Conservation (phyloP, 2,329 filamentous ascomycete species). For the Fusarium succisae region DNA sequence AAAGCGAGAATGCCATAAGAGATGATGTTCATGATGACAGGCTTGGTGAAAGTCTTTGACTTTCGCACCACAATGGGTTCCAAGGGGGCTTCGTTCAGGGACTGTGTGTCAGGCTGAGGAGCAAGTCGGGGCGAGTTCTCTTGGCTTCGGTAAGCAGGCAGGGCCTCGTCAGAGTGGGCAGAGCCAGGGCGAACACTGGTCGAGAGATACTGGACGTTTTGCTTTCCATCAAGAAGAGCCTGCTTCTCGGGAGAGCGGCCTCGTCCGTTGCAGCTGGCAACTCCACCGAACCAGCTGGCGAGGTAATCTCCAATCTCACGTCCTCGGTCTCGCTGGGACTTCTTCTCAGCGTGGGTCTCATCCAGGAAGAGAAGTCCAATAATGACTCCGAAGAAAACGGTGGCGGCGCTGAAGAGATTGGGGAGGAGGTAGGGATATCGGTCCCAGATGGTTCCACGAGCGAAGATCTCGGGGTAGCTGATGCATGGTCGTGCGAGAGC, state of each 20-base stretch:
- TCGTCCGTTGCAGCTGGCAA: slow-evolving; percentile 47
- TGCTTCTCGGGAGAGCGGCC: slow-evolving; percentile 63
- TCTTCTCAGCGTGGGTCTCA: slow-evolving; percentile 90
- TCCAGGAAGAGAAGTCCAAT: slow-evolving; percentile 89
- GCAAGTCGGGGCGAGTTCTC: slow-evolving; percentile 63
- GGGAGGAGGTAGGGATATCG: slow-evolving; percentile 89
- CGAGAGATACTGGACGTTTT: slow-evolving; percentile 68
- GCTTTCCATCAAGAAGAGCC: slow-evolving; percentile 70
- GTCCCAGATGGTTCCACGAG: slow-evolving; percentile 80
- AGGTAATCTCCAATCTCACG: slow-evolving; percentile 80
- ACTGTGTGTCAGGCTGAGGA: slow-evolving; percentile 42
- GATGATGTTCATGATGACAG: slow-evolving; percentile 86
- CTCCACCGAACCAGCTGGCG: slow-evolving; percentile 52
- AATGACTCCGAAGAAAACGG: slow-evolving; percentile 78
- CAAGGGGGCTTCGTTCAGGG: slow-evolving; percentile 18
- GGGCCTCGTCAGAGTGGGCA: slow-evolving; percentile 56
- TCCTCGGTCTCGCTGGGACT: slow-evolving; percentile 77
- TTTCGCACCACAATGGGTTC: slow-evolving; percentile 31
- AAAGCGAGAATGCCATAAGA: slow-evolving; percentile 94
- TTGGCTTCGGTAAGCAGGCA: slow-evolving; percentile 74
- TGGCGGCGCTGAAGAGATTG: slow-evolving; percentile 87
- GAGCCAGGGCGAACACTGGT: slow-evolving; percentile 11
- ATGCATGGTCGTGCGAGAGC: slow-evolving; percentile 86
- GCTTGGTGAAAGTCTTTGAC: slow-evolving; percentile 77
- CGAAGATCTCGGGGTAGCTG: slow-evolving; percentile 80